Conservation (phyloP, 78 protist species). For the Bodo saltans region DNA sequence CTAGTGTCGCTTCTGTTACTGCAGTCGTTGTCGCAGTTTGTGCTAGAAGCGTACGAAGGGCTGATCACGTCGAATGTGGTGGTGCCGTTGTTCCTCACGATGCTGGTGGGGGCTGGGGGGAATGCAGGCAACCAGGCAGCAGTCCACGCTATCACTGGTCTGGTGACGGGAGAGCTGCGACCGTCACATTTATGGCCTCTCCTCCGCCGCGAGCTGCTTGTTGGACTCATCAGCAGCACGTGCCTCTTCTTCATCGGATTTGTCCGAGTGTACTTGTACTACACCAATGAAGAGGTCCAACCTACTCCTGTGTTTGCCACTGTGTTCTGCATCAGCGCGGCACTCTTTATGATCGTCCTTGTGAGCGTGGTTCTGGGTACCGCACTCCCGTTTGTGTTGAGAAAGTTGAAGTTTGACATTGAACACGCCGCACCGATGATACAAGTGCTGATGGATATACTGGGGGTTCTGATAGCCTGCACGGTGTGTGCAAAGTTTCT, state of each 20-base stretch:
- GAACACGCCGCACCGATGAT: conserved; percentile 29
- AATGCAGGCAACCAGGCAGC: conserved; percentile 39
- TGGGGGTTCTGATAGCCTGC: conserved; percentile 30
- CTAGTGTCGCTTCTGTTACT: conserved; percentile 22
- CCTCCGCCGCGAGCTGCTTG: not conserved
- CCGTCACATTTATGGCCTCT: too few species aligned
- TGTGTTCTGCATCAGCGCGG: not conserved
- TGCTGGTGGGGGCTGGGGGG: conserved; percentile 48
- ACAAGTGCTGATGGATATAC: conserved; percentile 30
- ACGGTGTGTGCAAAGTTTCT: not conserved
- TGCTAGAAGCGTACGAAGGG: not conserved
- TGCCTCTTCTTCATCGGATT: not conserved
- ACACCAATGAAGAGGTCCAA: not conserved
- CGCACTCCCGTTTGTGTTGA: conserved; percentile 1
- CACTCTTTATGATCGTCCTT: conserved; percentile 8
- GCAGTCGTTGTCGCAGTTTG: conserved; percentile 4
- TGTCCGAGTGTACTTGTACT: conserved; percentile 5
- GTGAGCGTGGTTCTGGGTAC: not conserved
- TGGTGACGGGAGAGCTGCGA: not conserved
- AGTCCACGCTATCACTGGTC: not conserved
- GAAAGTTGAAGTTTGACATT: not conserved
- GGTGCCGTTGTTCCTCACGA: conserved; percentile 27
- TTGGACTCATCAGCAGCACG: not conserved
- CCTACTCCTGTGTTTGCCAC: not conserved
- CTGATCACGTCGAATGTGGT: conserved; percentile 8